Conservation (phyloP, 305 asterid species). For the Andrographis paniculata region DNA sequence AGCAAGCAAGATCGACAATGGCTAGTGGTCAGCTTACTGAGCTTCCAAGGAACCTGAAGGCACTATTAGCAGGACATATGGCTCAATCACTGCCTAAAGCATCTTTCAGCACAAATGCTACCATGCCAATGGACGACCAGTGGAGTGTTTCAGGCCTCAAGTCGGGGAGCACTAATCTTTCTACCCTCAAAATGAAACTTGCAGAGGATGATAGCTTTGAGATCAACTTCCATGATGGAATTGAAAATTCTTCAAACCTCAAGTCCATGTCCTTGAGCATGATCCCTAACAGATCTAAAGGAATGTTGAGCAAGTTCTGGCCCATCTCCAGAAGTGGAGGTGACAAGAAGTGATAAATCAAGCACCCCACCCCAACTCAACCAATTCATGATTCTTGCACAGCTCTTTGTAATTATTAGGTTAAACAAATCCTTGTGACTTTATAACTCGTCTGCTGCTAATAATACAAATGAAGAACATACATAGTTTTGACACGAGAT, state of each 20-base stretch:
- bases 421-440: conserved; percentile 26
- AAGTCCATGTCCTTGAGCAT: conserved; percentile 36
- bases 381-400: conserved; percentile 21
- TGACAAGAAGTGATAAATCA: conserved; percentile 36
- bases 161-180: conserved; percentile 50
- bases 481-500: conserved; percentile 11
- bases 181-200: conserved; percentile 76
- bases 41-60: conserved; percentile 59
- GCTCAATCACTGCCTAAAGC: conserved; percentile 30
- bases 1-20: conserved; percentile 72
- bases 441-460: conserved; percentile 27
- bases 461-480: conserved; percentile 18
- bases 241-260: conserved; percentile 33
- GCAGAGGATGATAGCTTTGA: conserved; percentile 58
- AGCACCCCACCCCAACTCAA: background rate
- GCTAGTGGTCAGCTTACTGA: conserved; percentile 50
- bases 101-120: conserved; percentile 31
- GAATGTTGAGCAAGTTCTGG: conserved; percentile 79
- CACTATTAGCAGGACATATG: conserved; percentile 36
- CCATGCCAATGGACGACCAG: conserved; percentile 40
- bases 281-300: conserved; percentile 49
- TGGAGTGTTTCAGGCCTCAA: conserved; percentile 67
- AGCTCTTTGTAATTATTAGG: conserved; percentile 38
- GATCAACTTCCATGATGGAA: conserved; percentile 19
- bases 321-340: conserved; percentile 43